Base-by-base conservation (phyloP, 2,329 filamentous ascomycete genomes). In the Chalaropsis ovoidea region DNA sequence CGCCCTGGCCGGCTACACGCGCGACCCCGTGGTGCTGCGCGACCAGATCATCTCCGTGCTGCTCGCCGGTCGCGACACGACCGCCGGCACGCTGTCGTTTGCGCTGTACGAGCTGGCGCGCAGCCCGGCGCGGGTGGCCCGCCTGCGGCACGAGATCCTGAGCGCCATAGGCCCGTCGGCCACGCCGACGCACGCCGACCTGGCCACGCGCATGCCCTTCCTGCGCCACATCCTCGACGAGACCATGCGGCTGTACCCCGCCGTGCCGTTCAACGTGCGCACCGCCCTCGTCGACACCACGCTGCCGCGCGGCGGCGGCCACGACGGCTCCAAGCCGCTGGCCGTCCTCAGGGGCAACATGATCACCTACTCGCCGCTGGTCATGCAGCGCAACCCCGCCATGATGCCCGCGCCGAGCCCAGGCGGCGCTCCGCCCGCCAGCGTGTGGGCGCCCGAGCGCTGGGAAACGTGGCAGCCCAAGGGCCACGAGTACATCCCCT, bases 51-150 rank as follows among this genome's bases (percentile, higher is more conserved):
- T 94, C 17, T 86, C 87, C 56, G 82, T 96, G 11, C 82, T 96
- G 2, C 82, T 96, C 17, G 92, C 92, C 1, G 91, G 90, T 13
- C 83, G 89, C 47, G 92, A 96, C 74, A 96, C 92, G 15, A 96
- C 92, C 0, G 91, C 91, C 39, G 83, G 81, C 17, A 90, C 89
- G 0, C 80, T 96, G 0, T 88, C 86, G 0, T 96, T 90, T 87
- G 80, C 83, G 43, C 80, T 96, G 67, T 95, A 94, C 74, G 90
- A 96, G 74, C 80, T 96, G 1, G 82, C 86, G 45, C 83, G 85
- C 17, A 81, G 89, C 69, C 90, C 90, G 0, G 77, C 83, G 1
- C 80, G 84, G 1, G 82, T 90, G 2, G 73, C 77, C 63, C 88
- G 85, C 72, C 80, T 96, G 63, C 85, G 91, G 27, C 75, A 77